phyloP scores from a whole-genome alignment of 257 asterid species.

The Capsicum baccatum region DNA sequence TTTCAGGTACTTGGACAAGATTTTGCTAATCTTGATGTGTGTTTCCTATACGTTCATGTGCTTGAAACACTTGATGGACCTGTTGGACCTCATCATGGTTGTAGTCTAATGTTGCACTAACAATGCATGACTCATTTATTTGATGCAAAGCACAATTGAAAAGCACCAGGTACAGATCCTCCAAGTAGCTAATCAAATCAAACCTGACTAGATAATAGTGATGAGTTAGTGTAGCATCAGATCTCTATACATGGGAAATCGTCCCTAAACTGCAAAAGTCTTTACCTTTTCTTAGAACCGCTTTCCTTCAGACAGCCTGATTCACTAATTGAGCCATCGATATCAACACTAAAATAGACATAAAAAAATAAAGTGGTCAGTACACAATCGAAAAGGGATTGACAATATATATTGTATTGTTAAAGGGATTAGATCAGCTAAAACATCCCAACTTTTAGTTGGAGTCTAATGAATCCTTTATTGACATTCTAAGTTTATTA shows the following conservation, averaged over 20 bases:
- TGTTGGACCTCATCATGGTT: too few species aligned
- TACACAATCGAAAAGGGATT: not conserved
- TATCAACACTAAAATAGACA: constrained; percentile 51
- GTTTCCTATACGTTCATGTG: too few species aligned
- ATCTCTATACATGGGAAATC: not conserved
- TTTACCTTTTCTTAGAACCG: constrained; percentile 72
- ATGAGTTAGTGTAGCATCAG: not conserved
- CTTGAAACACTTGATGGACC: too few species aligned
- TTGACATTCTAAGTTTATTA: not conserved
- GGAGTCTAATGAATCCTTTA: not conserved
- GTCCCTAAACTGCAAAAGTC: not conserved
- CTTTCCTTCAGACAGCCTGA: constrained; percentile 61
- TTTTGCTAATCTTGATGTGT: too few species aligned
- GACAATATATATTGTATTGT: not conserved
- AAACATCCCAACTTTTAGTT: not conserved
- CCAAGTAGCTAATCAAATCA: constrained; percentile 7
- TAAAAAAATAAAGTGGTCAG: not conserved
- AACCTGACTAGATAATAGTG: not conserved
- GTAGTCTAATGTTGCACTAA: too few species aligned
- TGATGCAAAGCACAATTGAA: too few species aligned
- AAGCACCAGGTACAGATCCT: too few species aligned
- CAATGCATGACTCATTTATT: too few species aligned
- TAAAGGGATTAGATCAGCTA: constrained; percentile 3
- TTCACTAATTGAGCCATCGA: constrained; percentile 73
- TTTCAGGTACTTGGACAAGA: too few species aligned